Percentiles rank a stretch among this genome's conserved stretches.
These are phyloP conservation scores for Venustampulla echinocandica DNA, from an alignment of 495 filamentous ascomycete species.

Conservation along the genomic window DNA sequence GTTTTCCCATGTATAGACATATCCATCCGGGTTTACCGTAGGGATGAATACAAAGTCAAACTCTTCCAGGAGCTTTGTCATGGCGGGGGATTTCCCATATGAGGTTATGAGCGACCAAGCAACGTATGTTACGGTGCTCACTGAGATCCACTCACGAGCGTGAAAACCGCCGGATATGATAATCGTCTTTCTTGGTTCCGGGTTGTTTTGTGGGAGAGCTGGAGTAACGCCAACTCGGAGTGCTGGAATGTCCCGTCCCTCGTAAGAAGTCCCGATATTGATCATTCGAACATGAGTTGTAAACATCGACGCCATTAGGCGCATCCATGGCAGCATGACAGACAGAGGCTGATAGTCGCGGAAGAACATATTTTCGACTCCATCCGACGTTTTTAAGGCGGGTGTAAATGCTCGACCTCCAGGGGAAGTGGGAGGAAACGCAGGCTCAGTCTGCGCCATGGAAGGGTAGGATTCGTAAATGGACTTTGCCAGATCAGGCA, in stretches of 20 bases:
- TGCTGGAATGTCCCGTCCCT: constrained; percentile 77
- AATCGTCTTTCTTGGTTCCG: constrained; percentile 59
- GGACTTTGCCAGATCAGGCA: constrained; percentile 71
- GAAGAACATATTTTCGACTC: constrained; percentile 62
- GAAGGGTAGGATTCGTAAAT: constrained; percentile 69
- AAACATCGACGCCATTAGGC: constrained; percentile 79
- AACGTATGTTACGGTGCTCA: constrained; percentile 82
- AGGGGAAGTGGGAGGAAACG: constrained; percentile 14
- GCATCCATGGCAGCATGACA: constrained; percentile 82
- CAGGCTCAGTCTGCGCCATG: constrained; percentile 8
- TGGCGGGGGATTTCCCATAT: constrained; percentile 56
- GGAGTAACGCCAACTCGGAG: constrained; percentile 65
- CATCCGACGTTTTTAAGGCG: constrained; percentile 27
- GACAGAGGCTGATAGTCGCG: constrained; percentile 74
- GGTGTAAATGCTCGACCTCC: constrained; percentile 20
- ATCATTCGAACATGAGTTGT: constrained; percentile 64
- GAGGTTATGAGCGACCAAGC: constrained; percentile 82
- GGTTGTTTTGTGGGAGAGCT: constrained; percentile 30
- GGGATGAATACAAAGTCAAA: constrained; percentile 89
- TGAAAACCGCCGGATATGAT: constrained; percentile 79
- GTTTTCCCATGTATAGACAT: constrained; percentile 84
- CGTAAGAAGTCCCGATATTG: constrained; percentile 70
- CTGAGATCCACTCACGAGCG: constrained; percentile 93
- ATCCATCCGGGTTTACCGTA: constrained; percentile 87
- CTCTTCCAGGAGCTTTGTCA: constrained; percentile 66